A percentile compares a stretch with the other conserved stretches of the same genome.
Evolutionary conservation across 2,329 filamentous ascomycete genomes (phyloP).

Genomic region (Venturia nashicola): DNA sequence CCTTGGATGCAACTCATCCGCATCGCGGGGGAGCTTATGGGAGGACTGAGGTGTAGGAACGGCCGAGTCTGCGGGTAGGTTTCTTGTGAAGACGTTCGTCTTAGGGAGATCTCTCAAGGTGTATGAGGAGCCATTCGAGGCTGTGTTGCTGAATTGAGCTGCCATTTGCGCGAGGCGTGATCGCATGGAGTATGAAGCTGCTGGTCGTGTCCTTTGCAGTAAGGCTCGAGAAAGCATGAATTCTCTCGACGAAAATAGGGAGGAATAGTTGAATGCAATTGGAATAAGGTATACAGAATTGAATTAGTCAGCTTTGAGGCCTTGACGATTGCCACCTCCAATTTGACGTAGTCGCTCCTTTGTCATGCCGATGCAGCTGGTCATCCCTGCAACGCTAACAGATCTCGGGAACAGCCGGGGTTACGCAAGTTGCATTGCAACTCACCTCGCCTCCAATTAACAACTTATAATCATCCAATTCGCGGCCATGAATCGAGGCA

Average conservation of each 20-base stretch:
- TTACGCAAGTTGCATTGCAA: not conserved
- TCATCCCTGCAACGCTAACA: not conserved
- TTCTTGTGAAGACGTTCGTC: slow-evolving; percentile 50
- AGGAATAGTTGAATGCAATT: not conserved
- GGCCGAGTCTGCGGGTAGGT: slow-evolving; percentile 61
- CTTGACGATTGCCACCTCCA: not conserved
- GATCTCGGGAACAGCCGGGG: not conserved
- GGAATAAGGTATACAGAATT: not conserved
- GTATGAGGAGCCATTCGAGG: slow-evolving; percentile 15
- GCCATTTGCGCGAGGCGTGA: slow-evolving; percentile 31
- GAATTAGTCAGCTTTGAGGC: not conserved
- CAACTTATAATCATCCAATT: not conserved
- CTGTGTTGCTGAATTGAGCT: slow-evolving; percentile 25
- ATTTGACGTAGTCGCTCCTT: not conserved
- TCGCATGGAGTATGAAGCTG: slow-evolving; percentile 2
- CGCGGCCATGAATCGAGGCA: not conserved
- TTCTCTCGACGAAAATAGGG: not conserved
- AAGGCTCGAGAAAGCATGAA: not conserved
- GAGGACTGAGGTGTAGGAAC: slow-evolving; percentile 74
- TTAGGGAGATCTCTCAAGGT: slow-evolving; percentile 46
- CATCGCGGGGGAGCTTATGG: slow-evolving; percentile 64
- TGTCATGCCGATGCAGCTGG: not conserved
- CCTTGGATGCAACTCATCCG: slow-evolving; percentile 54
- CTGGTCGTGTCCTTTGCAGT: not conserved
- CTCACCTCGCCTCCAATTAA: not conserved